Evolutionary conservation across 306 rosid species (phyloP), one percentile per base, ranked within the genome.

Genomic region (Phaseolus lunatus): DNA sequence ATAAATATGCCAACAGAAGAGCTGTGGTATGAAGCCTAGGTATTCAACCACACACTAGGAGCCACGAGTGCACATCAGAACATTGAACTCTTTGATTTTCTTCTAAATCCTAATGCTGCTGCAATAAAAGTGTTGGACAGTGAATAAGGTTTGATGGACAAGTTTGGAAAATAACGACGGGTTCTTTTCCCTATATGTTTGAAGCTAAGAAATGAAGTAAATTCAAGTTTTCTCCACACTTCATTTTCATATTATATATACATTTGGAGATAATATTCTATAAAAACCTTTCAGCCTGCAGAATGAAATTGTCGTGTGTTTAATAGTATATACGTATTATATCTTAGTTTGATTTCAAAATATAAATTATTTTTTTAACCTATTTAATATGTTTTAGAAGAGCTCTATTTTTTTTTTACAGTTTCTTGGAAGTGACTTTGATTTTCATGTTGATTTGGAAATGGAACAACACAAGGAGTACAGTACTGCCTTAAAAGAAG

Each of bases 401-500:
- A 31, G 0, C 61, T 39, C 52, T 33, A 48, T 14, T 80, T 62
- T 75, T 76, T 81, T 50, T 69, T 73, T 79, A 50, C 97, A 95
- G 99, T 90, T 95, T 79, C 90, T 88, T n/a, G 90, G 89, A 58
- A 88, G 88, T 69, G 85, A 87, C 75, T 87, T 83, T 48, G 89
- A 87, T 57, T 81, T 79, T 83, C 89, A 89, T 41, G 83, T 86
- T 45, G 88, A 85, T 68, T 89, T 86, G 63, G 93, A 95, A 86
- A 83, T 84, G 76, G 97, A 92, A 76, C 67, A 67, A 75, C 90
- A 87, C 52, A 89, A 87, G 76, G 97, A 88, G 77, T 90, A 89
- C 85, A 90, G 77, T 65, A 87, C 92, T 72, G 92, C 89, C 77
- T 90, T 92, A 67, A 84, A 83, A 77, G 97, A 95, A 71, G 92